phyloP scores from a whole-genome alignment of 495 filamentous ascomycete species.

The Aspergillus homomorphus region DNA sequence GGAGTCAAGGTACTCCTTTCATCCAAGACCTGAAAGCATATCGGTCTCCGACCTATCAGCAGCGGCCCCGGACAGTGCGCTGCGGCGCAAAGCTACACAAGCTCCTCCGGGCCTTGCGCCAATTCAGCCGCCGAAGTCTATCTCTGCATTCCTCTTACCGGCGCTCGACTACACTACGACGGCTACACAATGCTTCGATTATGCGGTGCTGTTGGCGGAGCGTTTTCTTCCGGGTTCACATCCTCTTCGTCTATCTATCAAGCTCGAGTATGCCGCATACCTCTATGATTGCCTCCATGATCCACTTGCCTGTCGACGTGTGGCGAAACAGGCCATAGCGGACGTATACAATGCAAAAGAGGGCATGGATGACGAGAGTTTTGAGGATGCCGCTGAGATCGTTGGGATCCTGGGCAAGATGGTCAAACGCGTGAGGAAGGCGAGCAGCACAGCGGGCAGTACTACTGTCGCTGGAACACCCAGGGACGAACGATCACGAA shows the following conservation, averaged over 20 bases:
- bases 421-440: constrained; percentile 62
- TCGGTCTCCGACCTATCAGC: constrained; percentile 5
- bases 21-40: constrained; percentile 18
- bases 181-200: constrained; percentile 75
- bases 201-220: constrained; percentile 72
- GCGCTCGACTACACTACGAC: constrained; percentile 78
- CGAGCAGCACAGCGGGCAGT: constrained; percentile 30
- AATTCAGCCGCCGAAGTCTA: constrained; percentile 48
- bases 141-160: constrained; percentile 67
- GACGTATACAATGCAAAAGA: constrained; percentile 89
- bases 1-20: constrained; percentile 23
- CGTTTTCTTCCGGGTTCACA: constrained; percentile 77
- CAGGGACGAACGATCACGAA: constrained; percentile 31
- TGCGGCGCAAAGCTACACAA: constrained; percentile 28
- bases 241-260: constrained; percentile 84
- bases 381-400: constrained; percentile 72
- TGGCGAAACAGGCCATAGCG: constrained; percentile 79
- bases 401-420: constrained; percentile 72
- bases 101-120: constrained; percentile 44
- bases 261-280: constrained; percentile 92
- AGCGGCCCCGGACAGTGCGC: neutral
- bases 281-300: constrained; percentile 92
- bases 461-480: constrained; percentile 26
- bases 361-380: constrained; percentile 89
- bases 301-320: constrained; percentile 61